These are phyloP conservation scores for Mycena kentingensis DNA, from an alignment of 768 basidiomycete species.

Conservation along the genomic window DNA sequence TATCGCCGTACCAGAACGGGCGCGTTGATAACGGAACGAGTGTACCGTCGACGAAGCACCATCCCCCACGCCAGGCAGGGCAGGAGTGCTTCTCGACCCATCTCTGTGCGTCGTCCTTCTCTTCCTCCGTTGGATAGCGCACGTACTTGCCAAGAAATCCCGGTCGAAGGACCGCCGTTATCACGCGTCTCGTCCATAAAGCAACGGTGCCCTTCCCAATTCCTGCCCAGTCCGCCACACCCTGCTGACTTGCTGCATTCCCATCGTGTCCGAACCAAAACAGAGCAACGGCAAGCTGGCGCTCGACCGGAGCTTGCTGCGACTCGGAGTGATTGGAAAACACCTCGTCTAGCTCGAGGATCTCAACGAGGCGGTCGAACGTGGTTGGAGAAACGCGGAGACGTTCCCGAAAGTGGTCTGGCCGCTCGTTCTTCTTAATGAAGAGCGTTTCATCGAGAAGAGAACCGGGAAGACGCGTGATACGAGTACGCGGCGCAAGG, in stretches of 20 bases:
- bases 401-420: constrained; percentile 34
- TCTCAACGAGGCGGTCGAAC: constrained; percentile 34
- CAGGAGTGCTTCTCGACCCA: constrained; percentile 40
- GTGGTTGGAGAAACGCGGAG: constrained; percentile 36
- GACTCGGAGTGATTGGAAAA: constrained; percentile 33
- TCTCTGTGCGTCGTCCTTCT: constrained; percentile 39
- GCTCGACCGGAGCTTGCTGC: constrained; percentile 28
- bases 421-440: no score
- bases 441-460: no score
- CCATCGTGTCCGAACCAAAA: constrained; percentile 42
- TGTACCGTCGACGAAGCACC: constrained; percentile 42
- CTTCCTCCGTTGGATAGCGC: constrained; percentile 29
- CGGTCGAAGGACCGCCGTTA: constrained; percentile 31
- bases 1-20: constrained; percentile 13
- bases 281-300: constrained; percentile 41
- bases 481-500: no score
- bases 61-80: constrained; percentile 37
- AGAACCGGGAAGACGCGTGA: no score
- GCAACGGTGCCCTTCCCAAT: constrained; percentile 34
- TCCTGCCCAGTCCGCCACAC: constrained; percentile 43
- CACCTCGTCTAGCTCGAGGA: constrained; percentile 25
- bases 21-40: constrained; percentile 37
- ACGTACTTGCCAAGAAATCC: constrained; percentile 31
- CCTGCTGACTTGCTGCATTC: constrained; percentile 35
- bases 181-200: constrained; percentile 30